Evolutionary conservation across 441 rosid species (phyloP).

Genomic region (Gossypium davidsonii): DNA sequence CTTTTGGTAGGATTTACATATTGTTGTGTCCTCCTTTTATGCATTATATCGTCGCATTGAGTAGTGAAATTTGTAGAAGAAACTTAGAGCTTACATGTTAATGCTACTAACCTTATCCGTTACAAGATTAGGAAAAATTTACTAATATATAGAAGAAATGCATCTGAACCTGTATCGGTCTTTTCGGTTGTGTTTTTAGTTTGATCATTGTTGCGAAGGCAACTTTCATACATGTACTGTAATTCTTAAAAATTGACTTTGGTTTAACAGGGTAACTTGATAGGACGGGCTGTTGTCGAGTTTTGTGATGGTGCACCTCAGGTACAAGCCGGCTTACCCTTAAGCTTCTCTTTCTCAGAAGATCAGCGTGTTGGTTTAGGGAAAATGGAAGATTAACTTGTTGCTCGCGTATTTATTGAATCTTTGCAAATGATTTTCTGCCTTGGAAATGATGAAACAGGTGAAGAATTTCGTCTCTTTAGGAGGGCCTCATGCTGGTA

Average conservation of each 20-base stretch:
- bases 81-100: not conserved
- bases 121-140: too few species aligned
- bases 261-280: constrained; percentile 67
- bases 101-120: too few species aligned
- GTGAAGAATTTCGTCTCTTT: constrained; percentile 70
- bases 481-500: constrained; percentile 94
- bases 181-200: not conserved
- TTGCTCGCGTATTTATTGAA: not conserved
- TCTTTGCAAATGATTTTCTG: not conserved
- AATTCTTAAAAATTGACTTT: constrained; percentile 8
- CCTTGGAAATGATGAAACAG: constrained; percentile 28
- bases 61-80: not conserved
- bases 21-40: not conserved
- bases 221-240: not conserved
- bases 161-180: not conserved
- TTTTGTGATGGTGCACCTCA: constrained; percentile 77
- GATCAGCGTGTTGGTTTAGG: not conserved
- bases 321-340: constrained; percentile 29
- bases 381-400: not conserved
- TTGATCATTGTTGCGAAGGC: not conserved
- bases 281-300: constrained; percentile 78
- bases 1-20: not conserved
- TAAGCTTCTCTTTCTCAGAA: not conserved
- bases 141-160: not conserved
- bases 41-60: not conserved